These are phyloP conservation scores for Lactarius hengduanensis DNA, from an alignment of 768 basidiomycete species.

Conservation along the genomic window DNA sequence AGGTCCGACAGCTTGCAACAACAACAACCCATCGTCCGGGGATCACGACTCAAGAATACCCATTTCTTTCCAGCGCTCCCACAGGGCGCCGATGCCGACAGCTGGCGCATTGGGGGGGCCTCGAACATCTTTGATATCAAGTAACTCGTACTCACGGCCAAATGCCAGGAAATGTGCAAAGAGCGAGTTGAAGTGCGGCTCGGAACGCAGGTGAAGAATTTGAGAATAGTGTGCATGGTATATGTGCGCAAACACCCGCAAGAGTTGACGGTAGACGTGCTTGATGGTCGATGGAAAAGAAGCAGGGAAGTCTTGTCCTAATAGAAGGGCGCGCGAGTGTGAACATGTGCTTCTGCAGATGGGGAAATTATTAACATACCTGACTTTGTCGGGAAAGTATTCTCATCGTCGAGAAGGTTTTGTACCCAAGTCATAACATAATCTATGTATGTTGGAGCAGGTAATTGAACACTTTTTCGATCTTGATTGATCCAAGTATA, in stretches of 20 bases:
- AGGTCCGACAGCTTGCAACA: neutral
- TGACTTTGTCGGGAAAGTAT: slow-evolving; percentile 93
- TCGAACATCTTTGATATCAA: slow-evolving; percentile 86
- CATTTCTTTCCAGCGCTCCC: slow-evolving; percentile 89
- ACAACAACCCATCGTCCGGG: neutral
- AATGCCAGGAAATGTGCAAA: slow-evolving; percentile 98
- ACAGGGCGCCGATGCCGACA: slow-evolving; percentile 75
- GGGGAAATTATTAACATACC: slow-evolving; percentile 47
- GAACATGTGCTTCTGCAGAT: neutral
- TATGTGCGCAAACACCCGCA: slow-evolving; percentile 96
- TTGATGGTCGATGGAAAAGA: slow-evolving; percentile 88
- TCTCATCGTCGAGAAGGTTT: slow-evolving; percentile 91
- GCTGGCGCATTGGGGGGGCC: slow-evolving; percentile 53
- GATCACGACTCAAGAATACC: slow-evolving; percentile 58
- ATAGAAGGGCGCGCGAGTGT: slow-evolving; percentile 1
- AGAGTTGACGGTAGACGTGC: slow-evolving; percentile 94
- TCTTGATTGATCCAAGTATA: slow-evolving; percentile 95
- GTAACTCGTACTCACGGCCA: slow-evolving; percentile 87
- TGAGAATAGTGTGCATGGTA: slow-evolving; percentile 93
- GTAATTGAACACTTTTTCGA: slow-evolving; percentile 80
- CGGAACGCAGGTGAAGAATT: slow-evolving; percentile 88
- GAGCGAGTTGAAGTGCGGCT: slow-evolving; percentile 95
- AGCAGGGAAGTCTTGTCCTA: slow-evolving; percentile 84
- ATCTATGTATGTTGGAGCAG: slow-evolving; percentile 96
- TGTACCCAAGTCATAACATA: slow-evolving; percentile 98